Evolutionary conservation across 441 rosid genomes (phyloP).

Genomic region (Sinapis alba): DNA sequence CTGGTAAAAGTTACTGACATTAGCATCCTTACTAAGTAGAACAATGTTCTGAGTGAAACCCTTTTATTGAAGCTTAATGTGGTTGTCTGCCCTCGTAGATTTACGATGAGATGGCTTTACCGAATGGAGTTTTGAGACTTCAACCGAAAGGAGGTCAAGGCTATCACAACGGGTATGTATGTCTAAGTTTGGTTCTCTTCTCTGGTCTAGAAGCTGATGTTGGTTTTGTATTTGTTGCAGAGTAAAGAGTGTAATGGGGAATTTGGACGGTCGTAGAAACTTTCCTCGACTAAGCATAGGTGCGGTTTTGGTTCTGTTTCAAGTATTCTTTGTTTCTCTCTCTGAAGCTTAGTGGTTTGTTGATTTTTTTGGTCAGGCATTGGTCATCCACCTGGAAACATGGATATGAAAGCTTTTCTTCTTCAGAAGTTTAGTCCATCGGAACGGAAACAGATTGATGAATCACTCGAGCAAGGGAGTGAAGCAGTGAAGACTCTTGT

Average conservation of each 20-base stretch:
- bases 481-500: constrained; percentile 69
- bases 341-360: constrained; percentile 3
- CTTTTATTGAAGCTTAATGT: constrained; percentile 14
- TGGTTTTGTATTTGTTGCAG: constrained; percentile 45
- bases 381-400: constrained; percentile 87
- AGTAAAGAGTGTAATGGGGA: constrained; percentile 75
- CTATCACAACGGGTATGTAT: constrained; percentile 78
- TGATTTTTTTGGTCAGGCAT: constrained; percentile 53
- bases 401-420: constrained; percentile 95
- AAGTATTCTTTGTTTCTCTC: neutral
- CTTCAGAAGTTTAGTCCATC: constrained; percentile 75
- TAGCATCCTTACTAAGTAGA: neutral
- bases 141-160: constrained; percentile 97
- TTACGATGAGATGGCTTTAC: constrained; percentile 89
- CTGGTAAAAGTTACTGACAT: constrained; percentile 51
- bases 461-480: constrained; percentile 67
- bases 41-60: neutral
- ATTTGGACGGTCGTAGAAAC: constrained; percentile 70
- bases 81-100: constrained; percentile 47
- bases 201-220: neutral
- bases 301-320: constrained; percentile 1
- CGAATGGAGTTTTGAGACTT: constrained; percentile 84
- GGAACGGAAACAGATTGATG: constrained; percentile 79
- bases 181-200: constrained; percentile 1
- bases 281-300: constrained; percentile 89